Percentiles rank a stretch among this genome's conserved stretches.
Conservation (phyloP, 1,139 yeast genomes). For the Eremothecium coryli region DNA sequence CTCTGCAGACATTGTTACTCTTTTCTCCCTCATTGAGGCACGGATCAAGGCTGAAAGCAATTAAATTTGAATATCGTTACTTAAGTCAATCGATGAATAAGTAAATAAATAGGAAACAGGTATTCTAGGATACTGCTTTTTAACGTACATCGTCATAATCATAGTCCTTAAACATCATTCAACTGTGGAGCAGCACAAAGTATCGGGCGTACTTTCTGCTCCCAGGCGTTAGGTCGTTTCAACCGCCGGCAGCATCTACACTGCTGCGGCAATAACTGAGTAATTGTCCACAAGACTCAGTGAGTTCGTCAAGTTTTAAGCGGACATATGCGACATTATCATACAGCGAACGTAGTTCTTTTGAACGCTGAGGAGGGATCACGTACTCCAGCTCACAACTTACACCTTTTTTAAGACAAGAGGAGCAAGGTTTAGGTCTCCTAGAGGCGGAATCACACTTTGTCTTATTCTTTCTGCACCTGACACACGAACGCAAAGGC, state of each 20-base stretch:
- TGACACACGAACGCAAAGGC: constrained; percentile 48
- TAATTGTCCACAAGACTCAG: constrained; percentile 2
- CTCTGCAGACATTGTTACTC: constrained; percentile 87
- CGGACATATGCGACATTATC: constrained; percentile 3
- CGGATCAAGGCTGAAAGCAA: constrained; percentile 58
- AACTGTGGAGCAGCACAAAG: too few relatives aligned
- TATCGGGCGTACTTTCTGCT: too few relatives aligned
- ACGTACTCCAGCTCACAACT: constrained; percentile 45
- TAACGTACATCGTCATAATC: too few relatives aligned
- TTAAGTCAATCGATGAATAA: too few relatives aligned
- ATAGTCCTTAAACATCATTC: too few relatives aligned
- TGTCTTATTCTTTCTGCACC: constrained; percentile 59
- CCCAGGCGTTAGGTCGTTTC: too few relatives aligned
- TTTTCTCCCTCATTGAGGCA: constrained; percentile 67
- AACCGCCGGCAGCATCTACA: constrained; percentile 1
- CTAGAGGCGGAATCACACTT: constrained; percentile 49
- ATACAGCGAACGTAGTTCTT: constrained; percentile 10
- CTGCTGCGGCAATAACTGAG: constrained; percentile 12
- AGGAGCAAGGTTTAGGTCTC: constrained; percentile 48
- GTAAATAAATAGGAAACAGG: too few relatives aligned
- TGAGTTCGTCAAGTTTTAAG: constrained; percentile 1
- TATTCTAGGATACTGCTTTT: too few relatives aligned
- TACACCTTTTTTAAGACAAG: constrained; percentile 44
- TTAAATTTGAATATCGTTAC: too few relatives aligned
- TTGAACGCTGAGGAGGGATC: constrained; percentile 31